Percentiles rank a stretch among this genome's conserved stretches.
Evolutionary conservation across 129 eudicot species (phyloP).

Genomic region (Lactuca saligna): DNA sequence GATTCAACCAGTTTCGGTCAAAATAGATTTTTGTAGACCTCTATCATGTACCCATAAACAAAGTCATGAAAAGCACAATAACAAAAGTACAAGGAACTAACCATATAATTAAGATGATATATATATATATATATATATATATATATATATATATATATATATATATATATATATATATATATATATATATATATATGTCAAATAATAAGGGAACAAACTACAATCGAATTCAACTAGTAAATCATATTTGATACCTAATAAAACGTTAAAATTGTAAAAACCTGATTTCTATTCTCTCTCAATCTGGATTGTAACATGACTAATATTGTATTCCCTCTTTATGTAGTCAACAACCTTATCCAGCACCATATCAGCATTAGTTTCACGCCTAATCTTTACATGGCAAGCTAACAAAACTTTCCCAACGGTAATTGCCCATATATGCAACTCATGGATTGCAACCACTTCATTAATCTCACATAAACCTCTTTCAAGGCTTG

Average conservation of each 20-base stretch:
- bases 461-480: constrained; percentile 72
- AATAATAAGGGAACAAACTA: not conserved
- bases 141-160: too few relatives aligned
- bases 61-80: not conserved
- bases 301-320: constrained; percentile 73
- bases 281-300: constrained; percentile 27
- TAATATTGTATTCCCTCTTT: constrained; percentile 58
- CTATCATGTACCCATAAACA: not conserved
- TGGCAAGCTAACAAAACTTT: constrained; percentile 69
- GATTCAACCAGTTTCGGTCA: too few relatives aligned
- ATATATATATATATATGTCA: too few relatives aligned
- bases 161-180: too few relatives aligned
- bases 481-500: constrained; percentile 50
- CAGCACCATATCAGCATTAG: constrained; percentile 62
- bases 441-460: constrained; percentile 72
- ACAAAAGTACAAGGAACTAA: not conserved
- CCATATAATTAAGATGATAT: not conserved
- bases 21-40: not conserved
- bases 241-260: not conserved
- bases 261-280: not conserved
- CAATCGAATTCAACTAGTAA: not conserved
- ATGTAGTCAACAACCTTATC: constrained; percentile 66
- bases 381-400: constrained; percentile 58
- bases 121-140: too few relatives aligned
- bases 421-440: constrained; percentile 76